Base-by-base conservation (phyloP, 2,329 filamentous ascomycete genomes). In the Chaetomium sp. region DNA sequence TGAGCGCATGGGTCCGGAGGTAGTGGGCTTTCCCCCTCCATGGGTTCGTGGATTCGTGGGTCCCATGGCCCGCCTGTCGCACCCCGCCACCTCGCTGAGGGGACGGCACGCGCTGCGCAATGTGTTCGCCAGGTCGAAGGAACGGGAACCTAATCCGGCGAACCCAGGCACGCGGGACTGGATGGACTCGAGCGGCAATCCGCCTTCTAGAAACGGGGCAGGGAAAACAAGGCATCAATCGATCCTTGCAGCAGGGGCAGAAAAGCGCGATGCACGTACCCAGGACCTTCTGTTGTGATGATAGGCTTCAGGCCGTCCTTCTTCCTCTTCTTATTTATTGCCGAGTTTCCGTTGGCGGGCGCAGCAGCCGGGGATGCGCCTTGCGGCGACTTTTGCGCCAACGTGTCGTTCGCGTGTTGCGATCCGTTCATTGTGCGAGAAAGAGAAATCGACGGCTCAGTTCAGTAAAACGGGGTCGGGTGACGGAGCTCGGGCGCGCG, bases 271-370 rank as follows among this genome's bases (percentile, higher is more conserved):
- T 70, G 67, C 72, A 80, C 78, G 64, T 75, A 80, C 78, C 74
- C 78, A 71, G 73, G 68, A 55, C 73, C 78, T 75, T 91, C 88
- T 65, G 84, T 90, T 49, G 89, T 92, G 77, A 92, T 89, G 74
- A 92, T 91, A 72, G 90, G 90, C 79, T 91, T 90, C 70, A 91
- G 79, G 61, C 83, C 84, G 50, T 89, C 87, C 83, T 92, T 92
- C 81, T 89, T 88, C 74, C 88, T 84, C 83, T 92, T 92, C 83
- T 90, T 91, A 68, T 80, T 82, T 38, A 75, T 59, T 33, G 67
- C 65, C 27, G 69, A 70, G 65, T 66, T 71, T 42, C 71, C 72
- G 62, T 72, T 72, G 10, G 69, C 53, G 8, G 27, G 27, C 27
- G 67, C 50, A 21, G 68, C 56, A 21, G 68, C 57, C n/a, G 68